Evolutionary conservation across 2,329 filamentous ascomycete species (phyloP).

Genomic region (Fusarium chuoi): DNA sequence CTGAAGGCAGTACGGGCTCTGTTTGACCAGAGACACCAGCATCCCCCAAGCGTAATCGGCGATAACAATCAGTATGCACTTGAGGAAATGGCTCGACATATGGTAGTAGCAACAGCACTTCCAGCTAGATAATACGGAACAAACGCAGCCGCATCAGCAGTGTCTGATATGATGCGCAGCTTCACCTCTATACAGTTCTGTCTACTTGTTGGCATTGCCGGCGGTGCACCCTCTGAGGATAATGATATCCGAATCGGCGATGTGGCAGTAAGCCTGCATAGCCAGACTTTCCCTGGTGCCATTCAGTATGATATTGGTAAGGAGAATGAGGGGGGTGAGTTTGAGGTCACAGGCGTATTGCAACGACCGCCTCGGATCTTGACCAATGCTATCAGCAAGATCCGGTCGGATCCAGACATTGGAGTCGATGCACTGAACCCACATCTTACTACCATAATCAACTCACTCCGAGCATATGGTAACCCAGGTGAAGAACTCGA

Average conservation of each 20-base stretch:
- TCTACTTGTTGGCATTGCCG: neutral
- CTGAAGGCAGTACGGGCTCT: neutral
- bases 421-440: neutral
- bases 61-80: neutral
- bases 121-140: neutral
- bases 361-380: neutral
- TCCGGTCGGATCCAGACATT: neutral
- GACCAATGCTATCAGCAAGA: neutral
- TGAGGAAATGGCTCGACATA: neutral
- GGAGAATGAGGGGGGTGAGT: neutral
- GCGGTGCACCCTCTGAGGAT: neutral
- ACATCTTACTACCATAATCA: neutral
- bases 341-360: neutral
- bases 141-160: neutral
- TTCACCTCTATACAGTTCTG: neutral
- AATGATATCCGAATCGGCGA: neutral
- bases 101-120: neutral
- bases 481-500: neutral
- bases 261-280: neutral
- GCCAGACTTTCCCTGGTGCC: rapidly evolving
- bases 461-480: neutral
- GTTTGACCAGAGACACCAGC: neutral
- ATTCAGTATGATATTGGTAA: neutral
- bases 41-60: rapidly evolving
- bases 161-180: neutral